Conservation (phyloP, 1,139 yeast genomes). For the Blastobotrys elegans region DNA sequence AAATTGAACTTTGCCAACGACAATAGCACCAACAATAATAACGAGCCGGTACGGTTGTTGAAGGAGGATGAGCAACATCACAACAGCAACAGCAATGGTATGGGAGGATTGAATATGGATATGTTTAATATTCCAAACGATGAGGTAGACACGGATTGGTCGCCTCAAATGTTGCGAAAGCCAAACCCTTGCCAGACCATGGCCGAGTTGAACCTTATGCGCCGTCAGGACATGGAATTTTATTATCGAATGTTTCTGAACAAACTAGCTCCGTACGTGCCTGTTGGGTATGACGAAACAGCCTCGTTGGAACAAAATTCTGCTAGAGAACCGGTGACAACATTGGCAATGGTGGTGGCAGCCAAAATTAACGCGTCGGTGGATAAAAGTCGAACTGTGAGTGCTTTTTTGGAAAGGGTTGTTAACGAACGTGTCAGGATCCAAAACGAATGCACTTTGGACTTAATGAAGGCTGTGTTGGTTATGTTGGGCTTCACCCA, state of each 20-base stretch:
- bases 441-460: constrained; percentile 6
- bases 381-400: background rate
- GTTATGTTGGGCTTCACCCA: background rate
- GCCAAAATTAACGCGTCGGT: constrained; percentile 1
- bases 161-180: background rate
- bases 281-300: background rate
- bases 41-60: background rate
- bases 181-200: constrained; percentile 42
- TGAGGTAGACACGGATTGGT: background rate
- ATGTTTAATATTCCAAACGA: background rate
- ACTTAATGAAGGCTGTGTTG: constrained; percentile 3
- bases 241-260: constrained; percentile 38
- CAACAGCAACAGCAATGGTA: too few relatives aligned
- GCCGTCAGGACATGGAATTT: constrained; percentile 30
- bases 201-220: constrained; percentile 32
- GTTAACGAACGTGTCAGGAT: constrained; percentile 4
- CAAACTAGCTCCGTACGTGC: constrained; percentile 35
- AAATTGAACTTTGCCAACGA: background rate
- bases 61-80: background rate
- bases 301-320: background rate
- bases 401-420: constrained; percentile 7
- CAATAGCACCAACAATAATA: too few relatives aligned
- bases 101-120: background rate
- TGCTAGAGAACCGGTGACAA: constrained; percentile 5
- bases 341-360: constrained; percentile 8